Evolutionary conservation across 1,284 basidiomycete genomes (phyloP), one percentile per base, ranked within the genome.

Genomic region (Rhodotorula sp.): DNA sequence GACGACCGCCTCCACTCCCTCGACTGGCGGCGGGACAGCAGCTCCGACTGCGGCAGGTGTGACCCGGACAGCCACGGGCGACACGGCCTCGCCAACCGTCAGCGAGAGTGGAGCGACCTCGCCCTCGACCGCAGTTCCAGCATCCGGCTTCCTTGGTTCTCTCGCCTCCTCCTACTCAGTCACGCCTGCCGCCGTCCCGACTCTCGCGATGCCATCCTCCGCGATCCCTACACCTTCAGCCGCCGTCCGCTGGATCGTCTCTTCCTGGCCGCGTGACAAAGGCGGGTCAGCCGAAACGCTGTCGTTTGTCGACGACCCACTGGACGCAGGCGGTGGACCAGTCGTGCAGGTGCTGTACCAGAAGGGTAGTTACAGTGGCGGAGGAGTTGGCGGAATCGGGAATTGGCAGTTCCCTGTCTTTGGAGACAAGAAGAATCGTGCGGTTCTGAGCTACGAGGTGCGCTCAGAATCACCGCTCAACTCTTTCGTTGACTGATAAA

Each of bases 391-490:
- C 53, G 0, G 67, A 63, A 54, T 66, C 8, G 52, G 46, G 2
- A 57, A 53, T 22, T 3, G 66, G n/a, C 52, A 59, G 48, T 19
- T 68, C 11, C 48, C 56, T 0, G 66, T 71, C 2, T 68, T 66
- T n/a, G 60, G 63, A 13, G 27, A 34, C 5, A 44, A 52, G 1
- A 58, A 62, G 49, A 47, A 56, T 6, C 34, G 70, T 10, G 70
- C 66, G 4, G 62, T 71, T 44, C 8, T 66, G 9, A 66, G 52
- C 24, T 71, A 66, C 29, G 66, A 68, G 39, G 69, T 55, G 54
- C 27, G 62, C 30, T 44, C 9, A 11, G n/a, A 1, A n/a, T 55
- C 6, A 11, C 30, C 47, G n/a, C 22, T n/a, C 9, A 6, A n/a
- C 6, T 1, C 5, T 17, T 7, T 5, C 6, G 5, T 11, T 7